Percentiles rank a stretch among this genome's conserved stretches.
Conservation (phyloP, 768 basidiomycete species). For the Panellus pusillus region DNA sequence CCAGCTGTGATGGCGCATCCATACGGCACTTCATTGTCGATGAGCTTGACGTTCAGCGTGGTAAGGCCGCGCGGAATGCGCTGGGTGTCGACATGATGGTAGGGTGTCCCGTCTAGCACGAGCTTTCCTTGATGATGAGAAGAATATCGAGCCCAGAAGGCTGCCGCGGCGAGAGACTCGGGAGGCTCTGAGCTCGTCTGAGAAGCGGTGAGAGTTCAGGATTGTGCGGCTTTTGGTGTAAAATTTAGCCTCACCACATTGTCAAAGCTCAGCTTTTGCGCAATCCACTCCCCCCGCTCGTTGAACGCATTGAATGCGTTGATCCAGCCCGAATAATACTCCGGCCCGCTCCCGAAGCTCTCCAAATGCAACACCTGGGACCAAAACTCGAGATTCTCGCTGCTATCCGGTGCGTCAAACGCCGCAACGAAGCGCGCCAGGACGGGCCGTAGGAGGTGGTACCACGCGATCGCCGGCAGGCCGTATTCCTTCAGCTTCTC, state of each 20-base stretch:
- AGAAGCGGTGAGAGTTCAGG: neutral
- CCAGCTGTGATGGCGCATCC: constrained; percentile 6
- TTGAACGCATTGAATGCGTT: constrained; percentile 6
- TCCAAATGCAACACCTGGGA: neutral
- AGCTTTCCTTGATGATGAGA: neutral
- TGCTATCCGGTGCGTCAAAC: constrained; percentile 25
- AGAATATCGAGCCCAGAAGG: constrained; percentile 5
- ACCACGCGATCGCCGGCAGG: constrained; percentile 24
- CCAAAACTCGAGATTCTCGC: constrained; percentile 23
- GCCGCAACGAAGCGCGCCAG: constrained; percentile 27
- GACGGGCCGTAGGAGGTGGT: constrained; percentile 28
- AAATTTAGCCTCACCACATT: neutral
- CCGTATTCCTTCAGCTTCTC: constrained; percentile 26
- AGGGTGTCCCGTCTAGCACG: constrained; percentile 1
- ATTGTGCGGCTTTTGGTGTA: neutral
- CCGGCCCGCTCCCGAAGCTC: constrained; percentile 2
- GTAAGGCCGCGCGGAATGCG: constrained; percentile 1
- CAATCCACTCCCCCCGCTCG: constrained; percentile 1
- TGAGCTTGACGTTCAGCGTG: constrained; percentile 2
- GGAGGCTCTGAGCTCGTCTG: too few relatives aligned
- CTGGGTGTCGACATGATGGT: neutral
- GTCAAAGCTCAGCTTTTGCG: neutral
- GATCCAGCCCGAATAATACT: constrained; percentile 9
- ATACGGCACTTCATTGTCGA: neutral
- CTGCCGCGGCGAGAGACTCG: too few relatives aligned